Evolutionary conservation across 805 yeast genomes (phyloP), one percentile per base, ranked within the genome.

Genomic region (Yarrowia keelungensis): DNA sequence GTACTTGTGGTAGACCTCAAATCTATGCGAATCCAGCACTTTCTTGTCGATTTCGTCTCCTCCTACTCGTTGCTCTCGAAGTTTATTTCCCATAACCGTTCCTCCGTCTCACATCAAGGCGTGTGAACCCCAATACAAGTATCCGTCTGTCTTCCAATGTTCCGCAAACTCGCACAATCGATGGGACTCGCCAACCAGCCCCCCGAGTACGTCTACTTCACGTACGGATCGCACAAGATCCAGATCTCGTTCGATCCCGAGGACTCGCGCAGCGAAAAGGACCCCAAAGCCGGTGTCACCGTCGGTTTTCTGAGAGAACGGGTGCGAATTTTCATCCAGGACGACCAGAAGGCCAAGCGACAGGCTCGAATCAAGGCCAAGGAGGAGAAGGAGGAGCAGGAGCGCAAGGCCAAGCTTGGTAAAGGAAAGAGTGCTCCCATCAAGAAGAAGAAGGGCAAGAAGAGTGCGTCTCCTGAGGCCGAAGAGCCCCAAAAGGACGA

Each of bases 211-310:
- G 67, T 62, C n/a, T 62, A 47, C 47, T 62, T 62, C 22, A 38
- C 67, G 56, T 62, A 38, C 14, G 10, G 14, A 26, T 22, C 47
- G n/a, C 67, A 62, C 67, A 62, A 62, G 46, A 62, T 65, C 50
- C 59, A 65, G 10, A 43, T 70, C 5, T 62, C 69, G 41, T 91
- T 91, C 77, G 86, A 90, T 39, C 95, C 96, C 0, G 93, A 89
- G 72, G 97, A 91, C 73, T 90, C 86, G 75, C 86, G 86, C 70
- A 76, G 76, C 42, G 79, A 69, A 78, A 84, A 84, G 70, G 85
- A 90, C 69, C 68, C 89, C 87, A 5, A 93, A 86, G 70, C 83
- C 64, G 97, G 97, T 0, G 86, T 93, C 10, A 85, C 88, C 19
- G 81, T 93, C 42, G 83, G 81, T 16, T 86, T 88, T 71, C 81